These are phyloP conservation scores for Chytriomyces confervae DNA, from an alignment of 192 early-diverging fungal species.

Conservation along the genomic window DNA sequence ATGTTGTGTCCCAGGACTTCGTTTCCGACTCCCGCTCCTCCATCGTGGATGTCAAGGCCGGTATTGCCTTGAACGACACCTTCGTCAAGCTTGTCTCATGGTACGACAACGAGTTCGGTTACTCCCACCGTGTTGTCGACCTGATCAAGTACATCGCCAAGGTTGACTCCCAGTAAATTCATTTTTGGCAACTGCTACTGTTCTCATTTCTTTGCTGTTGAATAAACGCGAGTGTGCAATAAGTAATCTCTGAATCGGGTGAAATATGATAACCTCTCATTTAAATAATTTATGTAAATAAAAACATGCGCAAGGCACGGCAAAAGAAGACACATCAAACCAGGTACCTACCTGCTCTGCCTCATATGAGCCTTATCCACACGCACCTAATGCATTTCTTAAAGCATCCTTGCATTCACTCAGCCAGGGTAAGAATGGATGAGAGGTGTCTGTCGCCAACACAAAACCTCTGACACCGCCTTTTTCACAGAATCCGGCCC, in stretches of 20 bases:
- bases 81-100: constrained; percentile 97
- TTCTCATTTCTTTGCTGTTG: too few species aligned
- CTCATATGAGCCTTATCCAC: too few species aligned
- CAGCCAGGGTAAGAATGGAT: constrained; percentile 12
- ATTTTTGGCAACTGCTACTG: too few species aligned
- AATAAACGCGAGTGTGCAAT: too few species aligned
- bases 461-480: not conserved
- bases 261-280: too few species aligned
- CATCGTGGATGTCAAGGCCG: constrained; percentile 96
- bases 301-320: constrained; percentile 6
- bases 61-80: constrained; percentile 89
- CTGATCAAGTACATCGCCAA: constrained; percentile 76
- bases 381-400: too few species aligned
- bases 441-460: not conserved
- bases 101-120: constrained; percentile 77
- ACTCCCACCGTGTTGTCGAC: constrained; percentile 90
- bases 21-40: constrained; percentile 87
- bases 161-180: constrained; percentile 11
- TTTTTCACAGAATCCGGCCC: not conserved
- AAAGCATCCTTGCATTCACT: constrained; percentile 20
- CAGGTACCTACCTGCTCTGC: too few species aligned
- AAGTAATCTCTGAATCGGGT: too few species aligned
- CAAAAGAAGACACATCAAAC: constrained; percentile 7
- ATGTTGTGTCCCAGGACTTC: constrained; percentile 96
- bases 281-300: too few species aligned